Percentiles rank a stretch among this genome's conserved stretches.
These are phyloP conservation scores for Echeveria elegans DNA, from an alignment of 164 flowering plant genomes.

Conservation along the genomic window DNA sequence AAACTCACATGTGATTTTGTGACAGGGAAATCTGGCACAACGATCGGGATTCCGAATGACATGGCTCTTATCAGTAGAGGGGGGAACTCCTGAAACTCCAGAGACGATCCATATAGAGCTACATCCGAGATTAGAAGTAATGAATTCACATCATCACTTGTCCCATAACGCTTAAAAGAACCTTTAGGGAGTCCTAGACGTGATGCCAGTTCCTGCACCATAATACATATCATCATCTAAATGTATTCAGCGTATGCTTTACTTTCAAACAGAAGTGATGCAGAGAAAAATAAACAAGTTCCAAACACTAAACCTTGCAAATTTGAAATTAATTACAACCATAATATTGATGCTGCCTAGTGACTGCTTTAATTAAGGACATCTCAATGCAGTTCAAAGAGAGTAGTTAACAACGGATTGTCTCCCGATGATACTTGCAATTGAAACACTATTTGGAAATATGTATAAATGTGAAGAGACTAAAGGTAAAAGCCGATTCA, in stretches of 20 bases:
- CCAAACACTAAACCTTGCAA: background rate
- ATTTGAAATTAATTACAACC: background rate
- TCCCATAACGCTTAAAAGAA: slow-evolving; percentile 66
- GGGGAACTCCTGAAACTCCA: slow-evolving; percentile 84
- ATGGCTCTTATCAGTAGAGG: slow-evolving; percentile 75
- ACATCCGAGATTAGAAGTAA: slow-evolving; percentile 72
- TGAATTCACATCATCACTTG: slow-evolving; percentile 56
- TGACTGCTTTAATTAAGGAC: background rate
- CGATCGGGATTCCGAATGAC: slow-evolving; percentile 71
- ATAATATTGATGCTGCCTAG: too few species aligned
- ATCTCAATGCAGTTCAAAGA: background rate
- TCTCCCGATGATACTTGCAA: background rate
- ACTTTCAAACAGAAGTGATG: background rate
- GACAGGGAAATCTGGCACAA: slow-evolving; percentile 69
- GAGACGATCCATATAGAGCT: slow-evolving; percentile 80
- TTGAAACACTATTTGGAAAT: background rate
- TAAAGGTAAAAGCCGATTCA: background rate
- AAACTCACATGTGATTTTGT: slow-evolving; percentile 69
- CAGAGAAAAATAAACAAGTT: background rate
- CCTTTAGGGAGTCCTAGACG: slow-evolving; percentile 56
- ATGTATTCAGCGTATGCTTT: background rate
- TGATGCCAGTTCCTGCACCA: slow-evolving; percentile 57
- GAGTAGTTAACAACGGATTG: too few species aligned
- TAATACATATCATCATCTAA: background rate
- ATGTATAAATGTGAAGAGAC: background rate